phyloP scores from a whole-genome alignment of 1,284 basidiomycete genomes.

The Crocinoboletus sp. region DNA sequence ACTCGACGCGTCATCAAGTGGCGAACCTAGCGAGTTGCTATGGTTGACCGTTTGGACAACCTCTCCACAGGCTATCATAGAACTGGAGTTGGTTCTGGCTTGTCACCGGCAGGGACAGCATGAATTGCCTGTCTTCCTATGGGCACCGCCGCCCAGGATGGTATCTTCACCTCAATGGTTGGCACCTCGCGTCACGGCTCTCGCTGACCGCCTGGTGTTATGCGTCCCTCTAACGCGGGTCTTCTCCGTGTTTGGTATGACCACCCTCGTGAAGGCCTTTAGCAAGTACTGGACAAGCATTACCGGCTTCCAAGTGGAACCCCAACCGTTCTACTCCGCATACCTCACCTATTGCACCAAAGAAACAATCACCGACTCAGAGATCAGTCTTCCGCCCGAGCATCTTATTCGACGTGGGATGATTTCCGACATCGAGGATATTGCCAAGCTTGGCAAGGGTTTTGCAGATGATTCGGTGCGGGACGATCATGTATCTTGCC shows the following conservation, averaged over 20 bases:
- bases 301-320: constrained; percentile 42
- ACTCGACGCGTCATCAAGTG: constrained; percentile 10
- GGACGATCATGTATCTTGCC: constrained; percentile 5
- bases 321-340: constrained; percentile 59
- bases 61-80: constrained; percentile 26
- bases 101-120: constrained; percentile 43
- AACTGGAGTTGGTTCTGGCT: constrained; percentile 45
- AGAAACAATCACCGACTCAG: constrained; percentile 35
- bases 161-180: constrained; percentile 35
- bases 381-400: constrained; percentile 33
- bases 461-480: constrained; percentile 61
- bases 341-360: constrained; percentile 52
- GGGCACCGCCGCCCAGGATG: constrained; percentile 35
- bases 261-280: constrained; percentile 46
- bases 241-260: constrained; percentile 63
- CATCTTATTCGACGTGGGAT: constrained; percentile 38
- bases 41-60: constrained; percentile 51
- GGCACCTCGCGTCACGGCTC: constrained; percentile 31
- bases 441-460: constrained; percentile 48
- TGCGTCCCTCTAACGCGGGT: constrained; percentile 46
- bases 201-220: constrained; percentile 35
- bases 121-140: constrained; percentile 50
- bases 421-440: constrained; percentile 38
- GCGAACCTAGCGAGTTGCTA: constrained; percentile 30
- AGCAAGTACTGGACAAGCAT: constrained; percentile 46